A percentile compares a stretch with the other conserved stretches of the same genome.
phyloP scores from a whole-genome alignment of 1,139 yeast genomes.

The Kodamaea derodonti region DNA sequence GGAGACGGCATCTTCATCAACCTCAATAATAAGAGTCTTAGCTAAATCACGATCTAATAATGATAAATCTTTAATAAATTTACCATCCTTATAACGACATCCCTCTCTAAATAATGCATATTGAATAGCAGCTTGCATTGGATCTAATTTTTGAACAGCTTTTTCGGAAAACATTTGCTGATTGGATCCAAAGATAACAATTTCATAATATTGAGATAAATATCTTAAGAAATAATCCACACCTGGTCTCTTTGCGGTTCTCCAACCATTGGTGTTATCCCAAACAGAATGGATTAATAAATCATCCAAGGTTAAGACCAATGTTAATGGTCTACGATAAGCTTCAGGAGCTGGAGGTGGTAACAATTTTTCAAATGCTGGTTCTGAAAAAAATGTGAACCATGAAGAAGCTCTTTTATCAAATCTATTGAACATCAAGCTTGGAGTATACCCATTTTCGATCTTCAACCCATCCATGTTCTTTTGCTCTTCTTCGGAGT shows the following conservation, averaged over 20 bases:
- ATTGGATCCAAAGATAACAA: constrained; percentile 83
- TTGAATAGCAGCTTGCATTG: constrained; percentile 83
- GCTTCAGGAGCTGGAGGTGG: constrained; percentile 89
- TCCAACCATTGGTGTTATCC: constrained; percentile 94
- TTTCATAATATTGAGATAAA: constrained; percentile 91
- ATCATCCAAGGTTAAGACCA: constrained; percentile 87
- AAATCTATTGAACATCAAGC: constrained; percentile 64
- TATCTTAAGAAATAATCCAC: constrained; percentile 94
- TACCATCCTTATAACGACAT: constrained; percentile 86
- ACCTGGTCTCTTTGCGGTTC: constrained; percentile 98
- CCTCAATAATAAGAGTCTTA: constrained; percentile 78
- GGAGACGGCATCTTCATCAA: constrained; percentile 66
- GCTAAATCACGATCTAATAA: constrained; percentile 86
- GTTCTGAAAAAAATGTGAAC: constrained; percentile 86
- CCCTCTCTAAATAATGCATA: constrained; percentile 90
- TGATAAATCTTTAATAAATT: constrained; percentile 78
- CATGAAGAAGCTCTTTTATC: constrained; percentile 68
- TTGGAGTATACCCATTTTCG: constrained; percentile 67
- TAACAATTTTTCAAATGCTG: constrained; percentile 85
- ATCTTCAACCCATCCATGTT: constrained; percentile 46
- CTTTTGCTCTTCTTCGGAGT: constrained; percentile 65
- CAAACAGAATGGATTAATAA: constrained; percentile 87
- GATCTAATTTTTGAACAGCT: constrained; percentile 85
- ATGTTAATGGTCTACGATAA: constrained; percentile 87
- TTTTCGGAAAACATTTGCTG: constrained; percentile 84